Base-by-base conservation (phyloP, 106 monocot genomes). In the Chionographis japonica region DNA sequence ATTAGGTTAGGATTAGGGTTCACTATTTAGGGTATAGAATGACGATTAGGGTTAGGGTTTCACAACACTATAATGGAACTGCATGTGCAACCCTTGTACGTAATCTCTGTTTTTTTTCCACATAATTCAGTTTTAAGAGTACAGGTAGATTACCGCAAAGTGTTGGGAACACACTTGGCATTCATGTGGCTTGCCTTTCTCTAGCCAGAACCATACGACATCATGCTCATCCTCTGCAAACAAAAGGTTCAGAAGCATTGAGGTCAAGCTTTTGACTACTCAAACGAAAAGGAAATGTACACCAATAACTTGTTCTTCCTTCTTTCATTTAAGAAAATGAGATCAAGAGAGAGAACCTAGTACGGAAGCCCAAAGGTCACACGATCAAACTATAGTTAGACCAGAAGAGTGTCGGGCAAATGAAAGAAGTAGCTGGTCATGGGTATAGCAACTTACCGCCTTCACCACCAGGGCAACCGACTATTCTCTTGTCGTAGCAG, bases 151-250 rank as follows among this genome's bases (percentile, higher is more conserved):
- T 69, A 97, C 97, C 86, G 67, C 80, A 79, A 92, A 97, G 72
- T 92, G 89, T 56, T 92, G 97, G 35, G 84, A 92, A 76, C 97
- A 97, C 10, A 92, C 87, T 12, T 92, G 92, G 68, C 97, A 97
- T 69, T 97, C 97, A 69, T 97, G 89, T 51, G 97, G 92, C 61
- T 97, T 92, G 67, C 63, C 95, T 68, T 95, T 95, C 75, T 92
- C 89, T 72, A 97, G 70, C 92, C 92, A 92, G 72, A 97, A 92
- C 97, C 97, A 92, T 41, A 97, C 76, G 63, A 92, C 97, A 80
- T 97, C 97, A 70, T 97, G 97, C 63, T 97, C 97, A 75, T 92
- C 97, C 84, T 92, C 97, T 97, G 78, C 52, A 79, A 63, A 1
- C 38, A 8, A 35, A 4, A 0, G 17, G n/a, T 39, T 13, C 35